Conservation (phyloP, 2,329 filamentous ascomycete species). For the Nemania sp. region DNA sequence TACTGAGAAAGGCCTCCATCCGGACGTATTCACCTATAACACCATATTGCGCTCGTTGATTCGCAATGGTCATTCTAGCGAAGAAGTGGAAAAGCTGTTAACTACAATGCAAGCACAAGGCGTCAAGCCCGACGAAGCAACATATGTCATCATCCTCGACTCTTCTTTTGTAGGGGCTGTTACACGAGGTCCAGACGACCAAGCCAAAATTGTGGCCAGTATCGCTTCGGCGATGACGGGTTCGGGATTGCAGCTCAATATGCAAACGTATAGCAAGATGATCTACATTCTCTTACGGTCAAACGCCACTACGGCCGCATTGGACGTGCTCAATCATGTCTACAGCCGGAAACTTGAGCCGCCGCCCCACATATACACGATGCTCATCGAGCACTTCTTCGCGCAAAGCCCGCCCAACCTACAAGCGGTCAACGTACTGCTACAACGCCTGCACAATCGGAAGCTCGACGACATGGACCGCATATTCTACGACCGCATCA, state of each 20-base stretch:
- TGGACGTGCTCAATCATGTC: constrained; percentile 67
- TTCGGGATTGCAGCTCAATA: constrained; percentile 61
- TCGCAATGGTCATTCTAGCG: constrained; percentile 46
- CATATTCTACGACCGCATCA: constrained; percentile 47
- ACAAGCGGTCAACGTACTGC: constrained; percentile 60
- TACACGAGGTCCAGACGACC: constrained; percentile 46
- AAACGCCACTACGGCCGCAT: constrained; percentile 54
- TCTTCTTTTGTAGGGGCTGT: constrained; percentile 52
- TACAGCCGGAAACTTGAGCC: constrained; percentile 53
- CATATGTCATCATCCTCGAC: constrained; percentile 74
- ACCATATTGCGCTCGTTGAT: constrained; percentile 66
- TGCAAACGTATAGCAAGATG: constrained; percentile 69
- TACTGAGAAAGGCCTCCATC: constrained; percentile 55
- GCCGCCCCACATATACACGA: constrained; percentile 72
- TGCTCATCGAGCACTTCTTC: constrained; percentile 71
- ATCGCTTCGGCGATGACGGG: constrained; percentile 62
- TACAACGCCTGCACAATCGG: constrained; percentile 49
- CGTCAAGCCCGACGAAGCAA: constrained; percentile 65
- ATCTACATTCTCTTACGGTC: constrained; percentile 64
- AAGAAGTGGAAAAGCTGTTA: constrained; percentile 57
- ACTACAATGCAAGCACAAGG: constrained; percentile 59
- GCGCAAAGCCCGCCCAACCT: constrained; percentile 60
- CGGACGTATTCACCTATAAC: constrained; percentile 67
- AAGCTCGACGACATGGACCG: constrained; percentile 48
- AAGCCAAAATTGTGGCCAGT: constrained; percentile 54